Percentiles rank a stretch among this genome's conserved stretches.
These are phyloP conservation scores for Chrysoporthe cubensis DNA, from an alignment of 2,329 filamentous ascomycete species.

Conservation along the genomic window DNA sequence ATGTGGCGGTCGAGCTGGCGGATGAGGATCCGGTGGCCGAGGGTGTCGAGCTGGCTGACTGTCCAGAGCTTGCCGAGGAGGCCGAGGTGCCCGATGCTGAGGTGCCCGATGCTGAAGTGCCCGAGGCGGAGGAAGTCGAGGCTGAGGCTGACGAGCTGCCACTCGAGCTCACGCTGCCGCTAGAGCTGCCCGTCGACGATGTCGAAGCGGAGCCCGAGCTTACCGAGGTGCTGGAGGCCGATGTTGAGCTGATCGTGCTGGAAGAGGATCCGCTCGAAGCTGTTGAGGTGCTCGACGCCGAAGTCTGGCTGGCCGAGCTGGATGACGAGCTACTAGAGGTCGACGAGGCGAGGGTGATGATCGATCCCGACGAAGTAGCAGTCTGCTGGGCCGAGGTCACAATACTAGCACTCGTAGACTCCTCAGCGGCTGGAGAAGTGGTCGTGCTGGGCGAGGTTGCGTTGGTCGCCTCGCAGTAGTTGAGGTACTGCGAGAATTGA, in stretches of 20 bases:
- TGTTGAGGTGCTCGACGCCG: neutral
- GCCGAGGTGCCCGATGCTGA: slow-evolving; percentile 7
- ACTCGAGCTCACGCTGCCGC: neutral
- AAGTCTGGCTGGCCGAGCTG: neutral
- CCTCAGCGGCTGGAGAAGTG: slow-evolving; percentile 29
- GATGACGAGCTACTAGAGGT: slow-evolving; percentile 3
- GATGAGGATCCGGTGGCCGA: slow-evolving; percentile 19
- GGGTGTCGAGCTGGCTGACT: slow-evolving; percentile 15
- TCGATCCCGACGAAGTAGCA: slow-evolving; percentile 18
- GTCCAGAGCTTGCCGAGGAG: slow-evolving; percentile 21
- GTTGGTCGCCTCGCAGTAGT: slow-evolving; percentile 46
- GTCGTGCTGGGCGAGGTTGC: slow-evolving; percentile 28
- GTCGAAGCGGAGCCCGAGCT: neutral
- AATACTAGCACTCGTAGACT: slow-evolving; percentile 21
- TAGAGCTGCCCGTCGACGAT: slow-evolving; percentile 1
- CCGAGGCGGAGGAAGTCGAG: neutral
- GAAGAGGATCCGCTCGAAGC: neutral
- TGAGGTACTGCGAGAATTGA: slow-evolving; percentile 49
- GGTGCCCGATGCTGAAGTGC: neutral
- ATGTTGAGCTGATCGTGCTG: too few relatives aligned
- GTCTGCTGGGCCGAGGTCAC: slow-evolving; percentile 28
- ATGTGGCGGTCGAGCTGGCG: slow-evolving; percentile 1
- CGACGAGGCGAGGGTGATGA: slow-evolving; percentile 26
- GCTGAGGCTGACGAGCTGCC: neutral
- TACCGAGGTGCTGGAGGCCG: neutral